A percentile compares a stretch with the other conserved stretches of the same genome.
These are phyloP conservation scores for Backusella tarrabulga DNA, from an alignment of 192 early-diverging fungal species.

Conservation along the genomic window DNA sequence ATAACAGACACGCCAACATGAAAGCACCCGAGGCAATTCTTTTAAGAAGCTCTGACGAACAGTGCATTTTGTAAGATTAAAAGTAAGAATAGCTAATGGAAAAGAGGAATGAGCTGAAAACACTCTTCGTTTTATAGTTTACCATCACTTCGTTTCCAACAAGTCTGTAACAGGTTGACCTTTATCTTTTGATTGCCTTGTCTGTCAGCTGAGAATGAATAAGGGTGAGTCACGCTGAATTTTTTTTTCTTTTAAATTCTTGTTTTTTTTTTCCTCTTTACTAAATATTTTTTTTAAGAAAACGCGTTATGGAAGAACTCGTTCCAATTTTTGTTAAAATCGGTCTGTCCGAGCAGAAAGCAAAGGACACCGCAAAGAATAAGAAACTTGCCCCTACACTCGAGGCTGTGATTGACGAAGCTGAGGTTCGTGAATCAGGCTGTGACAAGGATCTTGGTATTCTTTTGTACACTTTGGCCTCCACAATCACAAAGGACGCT, in stretches of 20 bases:
- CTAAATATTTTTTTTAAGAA: conserved; percentile 2
- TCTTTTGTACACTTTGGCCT: conserved; percentile 85
- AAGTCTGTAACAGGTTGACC: not conserved
- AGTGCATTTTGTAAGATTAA: not conserved
- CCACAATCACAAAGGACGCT: conserved; percentile 79
- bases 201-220: conserved; percentile 1
- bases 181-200: not conserved
- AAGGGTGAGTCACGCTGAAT: not conserved
- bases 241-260: not conserved
- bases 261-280: not conserved
- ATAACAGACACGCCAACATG: not conserved
- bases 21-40: not conserved
- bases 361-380: conserved; percentile 92
- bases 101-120: too few relatives aligned
- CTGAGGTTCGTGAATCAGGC: conserved; percentile 47
- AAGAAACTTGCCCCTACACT: conserved; percentile 91
- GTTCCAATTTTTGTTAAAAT: conserved; percentile 77
- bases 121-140: not conserved
- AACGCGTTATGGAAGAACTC: conserved; percentile 44
- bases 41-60: not conserved
- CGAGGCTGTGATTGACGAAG: conserved; percentile 66
- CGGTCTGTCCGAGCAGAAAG: conserved; percentile 88
- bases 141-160: not conserved
- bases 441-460: conserved; percentile 64
- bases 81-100: not conserved